Percentiles rank a stretch among this genome's conserved stretches.
phyloP scores from a whole-genome alignment of 179 eudicot genomes.

The Camellia oleifera region DNA sequence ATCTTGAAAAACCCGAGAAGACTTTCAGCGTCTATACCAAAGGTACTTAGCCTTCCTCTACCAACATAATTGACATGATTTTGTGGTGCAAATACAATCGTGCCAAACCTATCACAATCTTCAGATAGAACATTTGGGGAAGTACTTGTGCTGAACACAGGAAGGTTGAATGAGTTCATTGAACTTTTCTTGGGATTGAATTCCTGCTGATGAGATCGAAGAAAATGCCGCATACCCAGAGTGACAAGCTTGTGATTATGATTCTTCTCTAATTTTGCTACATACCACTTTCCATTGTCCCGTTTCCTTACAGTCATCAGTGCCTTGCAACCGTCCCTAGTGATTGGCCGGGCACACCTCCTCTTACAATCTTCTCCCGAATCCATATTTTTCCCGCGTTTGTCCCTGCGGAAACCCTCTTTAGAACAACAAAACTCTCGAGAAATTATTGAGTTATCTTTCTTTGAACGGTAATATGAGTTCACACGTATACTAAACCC shows the following conservation, averaged over 20 bases:
- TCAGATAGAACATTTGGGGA: not conserved
- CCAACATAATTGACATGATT: constrained; percentile 5
- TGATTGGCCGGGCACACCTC: constrained; percentile 9
- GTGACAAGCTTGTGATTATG: constrained; percentile 13
- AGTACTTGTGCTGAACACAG: not conserved
- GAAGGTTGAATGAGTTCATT: not conserved
- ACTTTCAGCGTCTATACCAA: constrained; percentile 7
- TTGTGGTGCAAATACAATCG: not conserved
- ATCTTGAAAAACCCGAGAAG: constrained; percentile 6
- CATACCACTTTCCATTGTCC: constrained; percentile 12
- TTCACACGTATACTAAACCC: constrained; percentile 13
- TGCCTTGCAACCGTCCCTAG: constrained; percentile 13
- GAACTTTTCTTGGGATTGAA: not conserved
- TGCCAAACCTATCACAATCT: not conserved
- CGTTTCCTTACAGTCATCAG: constrained; percentile 5
- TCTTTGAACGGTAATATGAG: constrained; percentile 10
- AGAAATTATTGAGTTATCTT: constrained; percentile 9
- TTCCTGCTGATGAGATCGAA: constrained; percentile 13
- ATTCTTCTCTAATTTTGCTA: not conserved
- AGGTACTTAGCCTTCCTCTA: not conserved
- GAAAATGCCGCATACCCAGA: constrained; percentile 1
- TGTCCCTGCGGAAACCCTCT: constrained; percentile 10
- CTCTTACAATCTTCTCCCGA: not conserved
- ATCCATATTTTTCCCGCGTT: not conserved
- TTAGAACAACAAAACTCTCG: constrained; percentile 11